Evolutionary conservation across 2,329 filamentous ascomycete genomes (phyloP).

Genomic region (Tolypocladium cylindrosporum): DNA sequence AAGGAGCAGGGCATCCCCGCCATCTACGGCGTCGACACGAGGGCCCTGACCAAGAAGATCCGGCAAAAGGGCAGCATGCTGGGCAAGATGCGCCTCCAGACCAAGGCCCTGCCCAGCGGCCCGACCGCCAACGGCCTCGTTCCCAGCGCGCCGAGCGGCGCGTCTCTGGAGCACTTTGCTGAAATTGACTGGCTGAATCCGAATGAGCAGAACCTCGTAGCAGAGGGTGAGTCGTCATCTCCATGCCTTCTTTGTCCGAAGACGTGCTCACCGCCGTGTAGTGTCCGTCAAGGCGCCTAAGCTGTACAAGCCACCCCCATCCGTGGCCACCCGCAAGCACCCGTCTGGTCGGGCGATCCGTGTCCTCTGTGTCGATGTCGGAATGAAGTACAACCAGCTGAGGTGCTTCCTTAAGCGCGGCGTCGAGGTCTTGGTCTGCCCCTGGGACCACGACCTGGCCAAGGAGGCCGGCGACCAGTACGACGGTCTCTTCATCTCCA

Average conservation of each 20-base stretch:
- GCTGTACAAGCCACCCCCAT: slow-evolving; percentile 67
- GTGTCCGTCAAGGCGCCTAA: slow-evolving; percentile 84
- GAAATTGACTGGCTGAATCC: slow-evolving; percentile 82
- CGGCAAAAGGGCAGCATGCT: slow-evolving; percentile 94
- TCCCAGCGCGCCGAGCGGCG: slow-evolving; percentile 18
- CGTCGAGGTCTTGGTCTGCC: slow-evolving; percentile 87
- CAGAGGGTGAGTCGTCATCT: slow-evolving; percentile 63
- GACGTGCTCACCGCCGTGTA: slow-evolving; percentile 27
- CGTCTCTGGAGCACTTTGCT: slow-evolving; percentile 51
- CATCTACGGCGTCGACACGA: slow-evolving; percentile 90
- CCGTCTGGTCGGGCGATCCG: slow-evolving; percentile 80
- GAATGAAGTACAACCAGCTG: slow-evolving; percentile 97
- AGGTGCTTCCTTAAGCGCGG: slow-evolving; percentile 85
- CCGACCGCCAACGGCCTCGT: slow-evolving; percentile 26
- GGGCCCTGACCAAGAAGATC: slow-evolving; percentile 88
- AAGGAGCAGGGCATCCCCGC: slow-evolving; percentile 92
- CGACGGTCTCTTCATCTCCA: slow-evolving; percentile 95
- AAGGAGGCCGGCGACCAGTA: slow-evolving; percentile 70
- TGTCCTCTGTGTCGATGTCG: slow-evolving; percentile 89
- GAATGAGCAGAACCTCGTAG: slow-evolving; percentile 85
- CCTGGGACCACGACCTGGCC: slow-evolving; percentile 91
- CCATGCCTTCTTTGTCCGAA: not conserved
- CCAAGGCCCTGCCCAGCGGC: slow-evolving; percentile 36
- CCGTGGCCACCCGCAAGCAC: slow-evolving; percentile 67
- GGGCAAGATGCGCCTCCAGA: slow-evolving; percentile 71